Evolutionary conservation across 495 filamentous ascomycete genomes (phyloP).

Genomic region (Aspergillus leporis): DNA sequence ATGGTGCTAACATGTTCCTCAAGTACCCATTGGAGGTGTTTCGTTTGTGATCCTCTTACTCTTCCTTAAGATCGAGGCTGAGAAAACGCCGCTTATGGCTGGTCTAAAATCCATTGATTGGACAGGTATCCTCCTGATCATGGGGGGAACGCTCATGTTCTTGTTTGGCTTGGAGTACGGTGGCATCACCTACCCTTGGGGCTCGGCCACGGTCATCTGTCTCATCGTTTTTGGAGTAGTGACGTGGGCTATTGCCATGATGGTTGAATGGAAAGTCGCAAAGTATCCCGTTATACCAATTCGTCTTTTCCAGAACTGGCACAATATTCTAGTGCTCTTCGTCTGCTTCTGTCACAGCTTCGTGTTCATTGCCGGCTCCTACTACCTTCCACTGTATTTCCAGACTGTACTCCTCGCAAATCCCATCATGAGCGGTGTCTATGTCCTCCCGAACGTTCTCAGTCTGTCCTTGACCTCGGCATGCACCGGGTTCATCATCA

Average conservation of each 20-base stretch:
- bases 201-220: conserved; percentile 72
- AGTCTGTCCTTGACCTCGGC: conserved; percentile 67
- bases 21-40: conserved; percentile 70
- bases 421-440: conserved; percentile 77
- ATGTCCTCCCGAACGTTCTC: conserved; percentile 73
- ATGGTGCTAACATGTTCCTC: conserved; percentile 16
- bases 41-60: conserved; percentile 66
- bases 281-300: conserved; percentile 77
- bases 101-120: conserved; percentile 79
- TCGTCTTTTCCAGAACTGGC: conserved; percentile 60
- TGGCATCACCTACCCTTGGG: conserved; percentile 75
- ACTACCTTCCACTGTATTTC: conserved; percentile 80
- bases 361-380: conserved; percentile 72
- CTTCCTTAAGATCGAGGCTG: conserved; percentile 75
- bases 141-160: conserved; percentile 80
- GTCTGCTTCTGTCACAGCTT: conserved; percentile 66
- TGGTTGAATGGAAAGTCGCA: conserved; percentile 72
- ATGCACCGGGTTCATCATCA: conserved; percentile 66
- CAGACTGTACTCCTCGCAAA: conserved; percentile 71
- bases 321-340: conserved; percentile 58
- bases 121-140: conserved; percentile 66
- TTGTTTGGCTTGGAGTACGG: conserved; percentile 79
- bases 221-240: conserved; percentile 73
- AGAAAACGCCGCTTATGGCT: conserved; percentile 66
- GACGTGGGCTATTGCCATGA: conserved; percentile 60